phyloP scores from a whole-genome alignment of 305 asterid genomes.

The Fraxinus sp. region DNA sequence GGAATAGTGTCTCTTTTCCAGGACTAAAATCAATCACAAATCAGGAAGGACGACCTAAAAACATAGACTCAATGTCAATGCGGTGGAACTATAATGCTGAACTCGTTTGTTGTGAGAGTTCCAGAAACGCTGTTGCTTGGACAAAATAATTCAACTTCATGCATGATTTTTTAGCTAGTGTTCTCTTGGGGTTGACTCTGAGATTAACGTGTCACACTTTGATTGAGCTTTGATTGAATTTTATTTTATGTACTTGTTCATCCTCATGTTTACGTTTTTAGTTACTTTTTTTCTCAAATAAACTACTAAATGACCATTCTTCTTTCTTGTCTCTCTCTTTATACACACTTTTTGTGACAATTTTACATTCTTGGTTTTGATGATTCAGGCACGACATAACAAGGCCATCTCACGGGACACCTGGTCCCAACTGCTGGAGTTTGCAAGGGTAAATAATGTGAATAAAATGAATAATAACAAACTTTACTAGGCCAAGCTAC shows the following conservation, averaged over 20 bases:
- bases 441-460: conserved; percentile 68
- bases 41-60: neutral
- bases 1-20: neutral
- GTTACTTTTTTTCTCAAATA: neutral
- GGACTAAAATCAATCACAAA: neutral
- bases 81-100: neutral
- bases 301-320: neutral
- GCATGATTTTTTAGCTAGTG: neutral
- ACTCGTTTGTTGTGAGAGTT: neutral
- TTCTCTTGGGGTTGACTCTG: neutral
- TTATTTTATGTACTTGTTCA: neutral
- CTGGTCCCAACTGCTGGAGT: conserved; percentile 96
- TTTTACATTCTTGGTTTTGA: conserved; percentile 8
- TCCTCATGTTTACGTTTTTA: neutral
- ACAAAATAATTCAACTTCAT: neutral
- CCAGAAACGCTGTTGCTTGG: neutral
- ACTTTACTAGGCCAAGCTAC: neutral
- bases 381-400: conserved; percentile 84
- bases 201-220: neutral
- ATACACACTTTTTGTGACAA: conserved; percentile 5
- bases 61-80: neutral
- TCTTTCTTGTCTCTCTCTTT: neutral
- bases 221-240: neutral
- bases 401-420: conserved; percentile 99
- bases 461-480: neutral